These are phyloP conservation scores for Solanum peruvianum DNA, from an alignment of 257 asterid genomes.

Conservation along the genomic window DNA sequence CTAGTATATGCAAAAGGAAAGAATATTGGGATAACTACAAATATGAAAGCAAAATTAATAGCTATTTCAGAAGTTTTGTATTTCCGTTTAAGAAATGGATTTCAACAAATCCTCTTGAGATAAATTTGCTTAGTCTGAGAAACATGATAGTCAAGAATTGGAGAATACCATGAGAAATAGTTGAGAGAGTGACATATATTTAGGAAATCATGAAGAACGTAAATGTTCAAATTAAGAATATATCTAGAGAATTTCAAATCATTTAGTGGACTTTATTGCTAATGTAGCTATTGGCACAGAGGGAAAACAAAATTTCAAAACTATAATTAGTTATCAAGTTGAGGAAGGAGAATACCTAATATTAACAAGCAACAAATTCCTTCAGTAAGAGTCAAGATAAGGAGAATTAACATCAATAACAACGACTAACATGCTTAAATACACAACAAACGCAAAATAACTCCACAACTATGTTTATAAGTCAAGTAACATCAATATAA, in stretches of 20 bases:
- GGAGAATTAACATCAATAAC: no score
- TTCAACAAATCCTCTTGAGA: background rate
- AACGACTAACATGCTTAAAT: background rate
- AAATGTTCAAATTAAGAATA: background rate
- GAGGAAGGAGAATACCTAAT: background rate
- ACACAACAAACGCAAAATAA: no score
- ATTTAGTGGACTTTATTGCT: background rate
- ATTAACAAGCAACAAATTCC: background rate
- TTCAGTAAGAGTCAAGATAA: background rate
- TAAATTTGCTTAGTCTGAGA: background rate
- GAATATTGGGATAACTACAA: background rate
- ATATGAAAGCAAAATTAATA: background rate
- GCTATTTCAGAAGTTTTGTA: background rate
- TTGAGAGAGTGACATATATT: background rate
- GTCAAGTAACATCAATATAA: no score
- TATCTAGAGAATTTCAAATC: no score
- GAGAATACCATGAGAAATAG: background rate
- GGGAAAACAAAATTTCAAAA: no score
- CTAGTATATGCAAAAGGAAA: background rate
- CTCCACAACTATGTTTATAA: no score
- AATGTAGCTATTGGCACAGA: background rate
- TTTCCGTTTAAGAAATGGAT: background rate
- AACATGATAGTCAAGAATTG: background rate
- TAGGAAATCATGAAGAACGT: no score
- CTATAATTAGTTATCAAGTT: background rate